These are phyloP conservation scores for Keqinozyma sinolaborantium DNA, from an alignment of 1,139 yeast species.

Conservation along the genomic window DNA sequence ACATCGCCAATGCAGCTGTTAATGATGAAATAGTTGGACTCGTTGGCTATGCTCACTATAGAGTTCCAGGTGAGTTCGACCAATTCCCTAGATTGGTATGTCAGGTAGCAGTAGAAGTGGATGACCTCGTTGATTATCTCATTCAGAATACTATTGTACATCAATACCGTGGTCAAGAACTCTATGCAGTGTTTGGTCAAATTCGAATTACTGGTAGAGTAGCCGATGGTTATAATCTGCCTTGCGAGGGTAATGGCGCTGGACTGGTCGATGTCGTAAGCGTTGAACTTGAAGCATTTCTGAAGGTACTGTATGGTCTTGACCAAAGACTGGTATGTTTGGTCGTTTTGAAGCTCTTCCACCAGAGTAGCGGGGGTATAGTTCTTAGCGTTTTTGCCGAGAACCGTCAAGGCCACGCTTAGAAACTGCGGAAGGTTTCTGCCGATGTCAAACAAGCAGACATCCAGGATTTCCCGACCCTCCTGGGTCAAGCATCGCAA, in stretches of 20 bases:
- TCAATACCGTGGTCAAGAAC: constrained; percentile 42
- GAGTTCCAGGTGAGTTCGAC: constrained; percentile 36
- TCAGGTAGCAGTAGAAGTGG: constrained; percentile 39
- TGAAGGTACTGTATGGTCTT: constrained; percentile 34
- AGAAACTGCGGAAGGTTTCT: constrained; percentile 35
- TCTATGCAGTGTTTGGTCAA: constrained; percentile 43
- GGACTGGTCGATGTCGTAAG: constrained; percentile 39
- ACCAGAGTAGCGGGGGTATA: constrained; percentile 5
- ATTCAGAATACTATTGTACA: constrained; percentile 48
- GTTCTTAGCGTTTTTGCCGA: constrained; percentile 10
- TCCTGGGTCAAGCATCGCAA: constrained; percentile 51
- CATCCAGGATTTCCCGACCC: constrained; percentile 60
- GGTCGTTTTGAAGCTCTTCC: constrained; percentile 8
- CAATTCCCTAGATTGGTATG: constrained; percentile 35
- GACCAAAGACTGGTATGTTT: constrained; percentile 11
- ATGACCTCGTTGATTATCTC: constrained; percentile 33
- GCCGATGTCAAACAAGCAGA: constrained; percentile 44
- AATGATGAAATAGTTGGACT: constrained; percentile 17
- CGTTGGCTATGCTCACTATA: constrained; percentile 18
- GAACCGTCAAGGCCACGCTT: constrained; percentile 9
- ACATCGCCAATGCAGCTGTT: constrained; percentile 21
- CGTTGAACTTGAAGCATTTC: constrained; percentile 48
- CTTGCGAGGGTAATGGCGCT: constrained; percentile 32
- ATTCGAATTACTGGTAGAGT: constrained; percentile 34
- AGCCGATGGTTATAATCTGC: constrained; percentile 36